Base-by-base conservation (phyloP, 2,329 filamentous ascomycete genomes). In the Blumeriella jaapii region DNA sequence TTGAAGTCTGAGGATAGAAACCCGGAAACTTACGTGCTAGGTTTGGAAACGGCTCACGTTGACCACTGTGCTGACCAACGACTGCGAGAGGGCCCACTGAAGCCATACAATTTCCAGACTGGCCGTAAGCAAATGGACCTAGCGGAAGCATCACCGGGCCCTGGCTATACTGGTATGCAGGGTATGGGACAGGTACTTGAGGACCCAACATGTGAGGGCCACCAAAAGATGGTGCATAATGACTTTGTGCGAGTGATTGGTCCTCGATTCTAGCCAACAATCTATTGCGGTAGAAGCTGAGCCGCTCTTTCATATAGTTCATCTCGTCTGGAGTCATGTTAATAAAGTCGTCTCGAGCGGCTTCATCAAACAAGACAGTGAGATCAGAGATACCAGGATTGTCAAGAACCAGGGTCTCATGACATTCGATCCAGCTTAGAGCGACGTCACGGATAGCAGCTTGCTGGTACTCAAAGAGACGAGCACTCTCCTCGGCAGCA, bases 391-490 rank as follows among this genome's bases (percentile, higher is more conserved):
- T 7, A 6, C 9, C 25, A 14, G 30, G 24, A 5, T 28, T 31
- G 18, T n/a, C 14, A 6, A 24, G n/a, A 14, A 18, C 13, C 26
- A 37, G 3, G 37, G 37, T 16, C n/a, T 25, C 19, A 31, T 47
- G 29, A 11, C 16, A 24, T 10, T 4, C 4, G 15, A 44, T 24
- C 48, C 49, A 52, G 7, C 41, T 31, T 10, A 16, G 15, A n/a
- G 40, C 47, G 16, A 39, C 48, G 3, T 26, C n/a, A 6, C 45
- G 27, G 24, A 53, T 45, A 31, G 42, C 26, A 12, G 28, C 3
- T 16, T 16, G 6, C 18, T 23, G 26, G 24, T 11, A 6, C 23
- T 20, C 15, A 2, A 9, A 12, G 12, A 22, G 12, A 14, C 13
- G 5, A 28, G 13, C 5, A 12, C 15, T 10, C 22, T 36, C 34